These are phyloP conservation scores for Trypanosoma vivax DNA, from an alignment of 208 protist genomes.

Conservation along the genomic window DNA sequence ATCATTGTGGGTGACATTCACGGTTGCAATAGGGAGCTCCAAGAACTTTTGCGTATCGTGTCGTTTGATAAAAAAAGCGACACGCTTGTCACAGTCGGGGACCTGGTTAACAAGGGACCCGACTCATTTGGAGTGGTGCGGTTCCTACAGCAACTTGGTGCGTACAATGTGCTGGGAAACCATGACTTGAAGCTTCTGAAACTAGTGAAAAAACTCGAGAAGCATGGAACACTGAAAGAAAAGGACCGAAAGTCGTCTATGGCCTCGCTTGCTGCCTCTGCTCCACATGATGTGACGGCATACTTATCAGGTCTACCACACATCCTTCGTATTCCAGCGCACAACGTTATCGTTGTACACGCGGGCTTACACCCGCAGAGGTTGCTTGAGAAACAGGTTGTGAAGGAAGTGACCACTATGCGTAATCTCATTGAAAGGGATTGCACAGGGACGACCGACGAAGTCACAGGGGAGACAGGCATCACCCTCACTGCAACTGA, in stretches of 20 bases:
- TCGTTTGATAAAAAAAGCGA: slow-evolving; percentile 47
- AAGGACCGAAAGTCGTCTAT: slow-evolving; percentile 35
- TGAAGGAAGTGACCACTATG: slow-evolving; percentile 43
- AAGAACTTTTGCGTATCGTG: slow-evolving; percentile 35
- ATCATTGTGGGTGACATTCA: slow-evolving; percentile 79
- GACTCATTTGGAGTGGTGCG: slow-evolving; percentile 61
- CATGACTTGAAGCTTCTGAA: slow-evolving; percentile 66
- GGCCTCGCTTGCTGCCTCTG: slow-evolving; percentile 32
- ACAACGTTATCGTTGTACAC: slow-evolving; percentile 63
- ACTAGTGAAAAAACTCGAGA: slow-evolving; percentile 25
- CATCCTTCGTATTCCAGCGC: slow-evolving; percentile 49
- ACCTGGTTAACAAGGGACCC: slow-evolving; percentile 81
- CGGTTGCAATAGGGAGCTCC: slow-evolving; percentile 52
- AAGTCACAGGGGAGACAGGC: background rate
- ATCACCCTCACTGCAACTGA: slow-evolving; percentile 29
- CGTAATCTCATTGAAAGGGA: slow-evolving; percentile 32
- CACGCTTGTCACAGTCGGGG: slow-evolving; percentile 60
- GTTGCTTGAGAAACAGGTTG: slow-evolving; percentile 33
- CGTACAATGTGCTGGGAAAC: slow-evolving; percentile 65
- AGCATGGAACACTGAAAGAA: slow-evolving; percentile 10
- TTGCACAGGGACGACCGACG: background rate
- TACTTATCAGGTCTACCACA: slow-evolving; percentile 57
- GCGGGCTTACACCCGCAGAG: slow-evolving; percentile 52
- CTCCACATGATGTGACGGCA: slow-evolving; percentile 32
- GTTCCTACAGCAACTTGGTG: slow-evolving; percentile 40